phyloP scores from a whole-genome alignment of 179 eudicot genomes.

The Corrigiola litoralis region DNA sequence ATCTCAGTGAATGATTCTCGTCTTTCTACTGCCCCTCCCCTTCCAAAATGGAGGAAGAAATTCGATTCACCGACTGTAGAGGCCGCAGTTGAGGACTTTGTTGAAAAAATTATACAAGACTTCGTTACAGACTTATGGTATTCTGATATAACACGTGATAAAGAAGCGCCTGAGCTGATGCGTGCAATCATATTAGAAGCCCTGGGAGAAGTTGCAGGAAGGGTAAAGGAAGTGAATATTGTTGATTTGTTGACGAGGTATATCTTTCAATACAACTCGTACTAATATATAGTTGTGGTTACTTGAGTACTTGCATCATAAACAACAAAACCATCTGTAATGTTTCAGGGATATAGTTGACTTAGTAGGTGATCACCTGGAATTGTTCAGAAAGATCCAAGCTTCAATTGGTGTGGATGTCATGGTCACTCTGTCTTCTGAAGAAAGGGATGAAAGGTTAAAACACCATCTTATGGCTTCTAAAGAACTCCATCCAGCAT shows the following conservation, averaged over 20 bases:
- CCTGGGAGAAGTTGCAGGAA: conserved; percentile 85
- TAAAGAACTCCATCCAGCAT: conserved; percentile 93
- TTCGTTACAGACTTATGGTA: conserved; percentile 92
- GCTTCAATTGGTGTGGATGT: conserved; percentile 87
- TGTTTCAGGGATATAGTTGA: conserved; percentile 83
- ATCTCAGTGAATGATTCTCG: conserved; percentile 64
- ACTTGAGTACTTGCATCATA: conserved; percentile 8
- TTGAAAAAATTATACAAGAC: conserved; percentile 68
- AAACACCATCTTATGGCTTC: conserved; percentile 85
- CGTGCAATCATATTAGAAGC: conserved; percentile 71
- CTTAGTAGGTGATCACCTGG: conserved; percentile 84
- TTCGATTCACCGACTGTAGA: conserved; percentile 83
- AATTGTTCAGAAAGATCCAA: conserved; percentile 87
- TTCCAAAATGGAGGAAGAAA: conserved; percentile 79
- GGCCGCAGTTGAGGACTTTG: conserved; percentile 84
- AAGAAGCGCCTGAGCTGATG: conserved; percentile 85
- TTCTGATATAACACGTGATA: conserved; percentile 85
- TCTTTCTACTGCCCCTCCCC: conserved; percentile 50
- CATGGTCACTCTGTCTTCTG: conserved; percentile 85
- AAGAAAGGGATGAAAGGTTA: conserved; percentile 94
- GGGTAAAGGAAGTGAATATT: conserved; percentile 83
- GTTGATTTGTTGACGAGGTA: conserved; percentile 95
- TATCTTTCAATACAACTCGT: background rate
- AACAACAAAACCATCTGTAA: conserved; percentile 14
- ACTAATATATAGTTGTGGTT: background rate